A percentile compares a stretch with the other conserved stretches of the same genome.
Conservation (phyloP, 257 asterid genomes). For the Cruciata laevipes region DNA sequence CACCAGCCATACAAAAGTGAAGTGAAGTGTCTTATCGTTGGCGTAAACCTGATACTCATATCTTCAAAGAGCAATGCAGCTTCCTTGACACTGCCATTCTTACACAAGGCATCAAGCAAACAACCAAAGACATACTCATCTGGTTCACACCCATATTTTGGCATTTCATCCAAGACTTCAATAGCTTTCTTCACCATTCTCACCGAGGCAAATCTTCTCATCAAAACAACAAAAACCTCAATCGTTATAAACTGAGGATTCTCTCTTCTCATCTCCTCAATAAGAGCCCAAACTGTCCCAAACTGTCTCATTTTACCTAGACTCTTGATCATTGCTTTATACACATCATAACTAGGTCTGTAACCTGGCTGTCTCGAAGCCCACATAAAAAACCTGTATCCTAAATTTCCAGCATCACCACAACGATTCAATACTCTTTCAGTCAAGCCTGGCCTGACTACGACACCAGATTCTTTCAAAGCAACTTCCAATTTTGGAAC, state of each 20-base stretch:
- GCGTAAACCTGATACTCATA: conserved; percentile 58
- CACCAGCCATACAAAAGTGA: conserved; percentile 89
- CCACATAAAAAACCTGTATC: conserved; percentile 80
- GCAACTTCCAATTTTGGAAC: conserved; percentile 88
- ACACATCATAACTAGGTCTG: conserved; percentile 66
- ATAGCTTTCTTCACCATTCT: conserved; percentile 90
- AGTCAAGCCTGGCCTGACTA: conserved; percentile 61
- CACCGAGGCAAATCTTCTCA: conserved; percentile 89
- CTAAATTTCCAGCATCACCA: conserved; percentile 93
- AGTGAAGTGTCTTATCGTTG: conserved; percentile 76
- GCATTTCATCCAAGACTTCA: conserved; percentile 88
- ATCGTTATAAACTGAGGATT: conserved; percentile 58
- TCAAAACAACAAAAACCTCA: conserved; percentile 75
- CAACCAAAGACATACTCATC: conserved; percentile 93
- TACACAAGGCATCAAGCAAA: conserved; percentile 81
- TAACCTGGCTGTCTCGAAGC: conserved; percentile 75
- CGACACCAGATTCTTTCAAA: conserved; percentile 63
- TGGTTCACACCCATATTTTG: conserved; percentile 79
- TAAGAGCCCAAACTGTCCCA: conserved; percentile 93
- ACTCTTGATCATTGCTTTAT: conserved; percentile 69
- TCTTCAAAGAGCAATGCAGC: conserved; percentile 84
- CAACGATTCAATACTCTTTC: conserved; percentile 86
- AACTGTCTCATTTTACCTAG: conserved; percentile 88
- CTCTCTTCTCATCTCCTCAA: conserved; percentile 89
- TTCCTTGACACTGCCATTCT: conserved; percentile 84